Percentiles rank a stretch among this genome's conserved stretches.
Conservation (phyloP, 2,329 filamentous ascomycete genomes). For the Colletotrichum agaves region DNA sequence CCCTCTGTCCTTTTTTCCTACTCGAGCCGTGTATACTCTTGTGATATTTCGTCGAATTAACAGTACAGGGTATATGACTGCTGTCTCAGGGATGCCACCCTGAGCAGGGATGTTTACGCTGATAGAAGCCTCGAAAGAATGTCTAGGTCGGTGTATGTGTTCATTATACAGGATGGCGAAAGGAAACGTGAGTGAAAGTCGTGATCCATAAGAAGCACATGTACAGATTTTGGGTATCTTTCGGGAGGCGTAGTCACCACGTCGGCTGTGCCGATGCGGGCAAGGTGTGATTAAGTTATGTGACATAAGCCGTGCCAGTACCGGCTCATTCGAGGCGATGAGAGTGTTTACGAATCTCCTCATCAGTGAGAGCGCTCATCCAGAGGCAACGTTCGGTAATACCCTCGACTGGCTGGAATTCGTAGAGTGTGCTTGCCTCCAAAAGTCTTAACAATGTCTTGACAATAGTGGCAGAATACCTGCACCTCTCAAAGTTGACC, state of each 20-base stretch:
- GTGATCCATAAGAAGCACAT: constrained; percentile 22
- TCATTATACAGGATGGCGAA: constrained; percentile 23
- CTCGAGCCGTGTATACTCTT: constrained; percentile 21
- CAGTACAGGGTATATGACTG: constrained; percentile 34
- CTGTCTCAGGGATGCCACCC: constrained; percentile 7
- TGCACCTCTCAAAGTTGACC: constrained; percentile 86
- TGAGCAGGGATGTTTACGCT: constrained; percentile 1
- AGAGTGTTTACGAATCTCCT: constrained; percentile 73
- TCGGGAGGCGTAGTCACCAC: constrained; percentile 3
- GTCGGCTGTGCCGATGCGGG: not conserved
- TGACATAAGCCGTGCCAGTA: not conserved
- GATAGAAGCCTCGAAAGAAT: constrained; percentile 14
- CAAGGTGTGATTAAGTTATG: not conserved
- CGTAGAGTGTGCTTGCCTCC: constrained; percentile 80
- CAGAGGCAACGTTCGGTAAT: constrained; percentile 86
- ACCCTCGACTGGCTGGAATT: constrained; percentile 79
- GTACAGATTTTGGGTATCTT: constrained; percentile 10
- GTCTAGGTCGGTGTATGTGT: constrained; percentile 20
- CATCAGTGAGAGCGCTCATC: constrained; percentile 80
- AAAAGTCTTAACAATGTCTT: constrained; percentile 83
- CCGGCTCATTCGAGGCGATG: constrained; percentile 57
- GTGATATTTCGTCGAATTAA: constrained; percentile 27
- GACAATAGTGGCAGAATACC: constrained; percentile 78
- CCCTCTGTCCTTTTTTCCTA: constrained; percentile 3
- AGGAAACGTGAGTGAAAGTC: constrained; percentile 33